Percentiles rank a stretch among this genome's conserved stretches.
These are phyloP conservation scores for Zygosaccharomyces bailii DNA, from an alignment of 805 yeast species.

Conservation along the genomic window DNA sequence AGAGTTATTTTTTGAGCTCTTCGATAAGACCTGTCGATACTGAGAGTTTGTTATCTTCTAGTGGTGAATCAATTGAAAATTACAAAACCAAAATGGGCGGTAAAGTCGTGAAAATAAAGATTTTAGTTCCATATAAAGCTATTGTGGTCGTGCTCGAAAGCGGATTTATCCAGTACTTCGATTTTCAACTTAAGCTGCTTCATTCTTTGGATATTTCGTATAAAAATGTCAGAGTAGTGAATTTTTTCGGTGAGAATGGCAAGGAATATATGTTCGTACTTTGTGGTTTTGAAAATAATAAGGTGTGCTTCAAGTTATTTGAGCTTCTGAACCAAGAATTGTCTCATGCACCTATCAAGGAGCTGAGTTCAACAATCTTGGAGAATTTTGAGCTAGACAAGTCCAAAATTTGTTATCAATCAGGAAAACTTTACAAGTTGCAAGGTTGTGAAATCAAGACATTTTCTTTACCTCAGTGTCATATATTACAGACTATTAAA, in stretches of 20 bases:
- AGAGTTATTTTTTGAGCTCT: constrained; percentile 21
- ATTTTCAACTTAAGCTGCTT: constrained; percentile 24
- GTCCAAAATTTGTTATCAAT: constrained; percentile 28
- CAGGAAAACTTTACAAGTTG: constrained; percentile 29
- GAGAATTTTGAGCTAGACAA: constrained; percentile 21
- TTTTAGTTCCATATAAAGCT: constrained; percentile 17
- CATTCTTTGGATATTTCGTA: constrained; percentile 25
- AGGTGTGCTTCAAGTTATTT: constrained; percentile 27
- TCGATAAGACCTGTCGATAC: constrained; percentile 15
- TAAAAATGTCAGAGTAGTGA: constrained; percentile 22
- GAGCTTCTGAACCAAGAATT: constrained; percentile 15
- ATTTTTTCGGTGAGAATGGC: constrained; percentile 23
- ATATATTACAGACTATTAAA: constrained; percentile 18
- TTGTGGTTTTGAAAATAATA: constrained; percentile 23
- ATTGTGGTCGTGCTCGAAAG: constrained; percentile 27
- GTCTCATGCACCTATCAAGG: constrained; percentile 19
- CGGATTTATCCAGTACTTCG: constrained; percentile 33
- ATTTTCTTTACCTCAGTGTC: constrained; percentile 30
- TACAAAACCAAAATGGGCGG: constrained; percentile 18
- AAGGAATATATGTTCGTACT: constrained; percentile 21
- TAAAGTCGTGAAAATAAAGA: constrained; percentile 21
- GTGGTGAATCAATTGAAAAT: constrained; percentile 17
- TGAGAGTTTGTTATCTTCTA: constrained; percentile 16
- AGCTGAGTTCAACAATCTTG: constrained; percentile 27
- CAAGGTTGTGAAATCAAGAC: constrained; percentile 17